Conservation (phyloP, 1,139 yeast genomes). For the Suhomyces bribrorum region DNA sequence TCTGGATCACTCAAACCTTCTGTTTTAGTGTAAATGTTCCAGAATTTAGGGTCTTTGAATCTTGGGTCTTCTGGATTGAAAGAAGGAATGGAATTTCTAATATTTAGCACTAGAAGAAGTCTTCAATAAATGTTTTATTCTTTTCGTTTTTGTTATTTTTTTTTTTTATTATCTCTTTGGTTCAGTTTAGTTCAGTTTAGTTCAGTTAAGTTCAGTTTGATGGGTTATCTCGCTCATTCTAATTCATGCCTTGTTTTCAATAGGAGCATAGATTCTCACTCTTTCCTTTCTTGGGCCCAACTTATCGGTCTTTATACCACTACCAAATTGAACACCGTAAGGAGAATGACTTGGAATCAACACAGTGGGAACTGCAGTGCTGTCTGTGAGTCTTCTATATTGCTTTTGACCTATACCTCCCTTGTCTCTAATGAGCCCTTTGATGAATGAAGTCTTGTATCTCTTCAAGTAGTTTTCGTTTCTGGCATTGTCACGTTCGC, state of each 20-base stretch:
- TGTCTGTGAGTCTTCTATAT: constrained; percentile 36
- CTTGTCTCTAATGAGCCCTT: constrained; percentile 47
- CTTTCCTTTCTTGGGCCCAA: constrained; percentile 53
- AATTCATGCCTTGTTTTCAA: constrained; percentile 13
- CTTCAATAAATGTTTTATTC: no score
- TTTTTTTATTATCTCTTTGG: no score
- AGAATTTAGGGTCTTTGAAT: constrained; percentile 66
- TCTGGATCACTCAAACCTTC: constrained; percentile 72
- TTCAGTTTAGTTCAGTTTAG: no score
- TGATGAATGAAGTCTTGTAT: constrained; percentile 45
- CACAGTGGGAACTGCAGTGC: constrained; percentile 32
- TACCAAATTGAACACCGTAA: constrained; percentile 44
- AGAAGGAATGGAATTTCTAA: constrained; percentile 54
- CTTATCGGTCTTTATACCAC: constrained; percentile 45
- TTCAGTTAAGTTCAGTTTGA: no score
- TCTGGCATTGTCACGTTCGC: constrained; percentile 40
- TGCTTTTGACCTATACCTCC: constrained; percentile 51
- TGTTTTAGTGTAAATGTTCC: constrained; percentile 63
- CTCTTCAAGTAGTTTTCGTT: constrained; percentile 40
- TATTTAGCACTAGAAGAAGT: constrained; percentile 57
- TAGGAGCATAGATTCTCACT: constrained; percentile 43
- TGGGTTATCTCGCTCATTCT: no score
- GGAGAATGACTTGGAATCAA: constrained; percentile 50
- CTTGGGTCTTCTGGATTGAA: constrained; percentile 54
- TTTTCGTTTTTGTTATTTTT: no score